phyloP scores from a whole-genome alignment of 2,329 filamentous ascomycete genomes.

The Cytospora leucostoma region DNA sequence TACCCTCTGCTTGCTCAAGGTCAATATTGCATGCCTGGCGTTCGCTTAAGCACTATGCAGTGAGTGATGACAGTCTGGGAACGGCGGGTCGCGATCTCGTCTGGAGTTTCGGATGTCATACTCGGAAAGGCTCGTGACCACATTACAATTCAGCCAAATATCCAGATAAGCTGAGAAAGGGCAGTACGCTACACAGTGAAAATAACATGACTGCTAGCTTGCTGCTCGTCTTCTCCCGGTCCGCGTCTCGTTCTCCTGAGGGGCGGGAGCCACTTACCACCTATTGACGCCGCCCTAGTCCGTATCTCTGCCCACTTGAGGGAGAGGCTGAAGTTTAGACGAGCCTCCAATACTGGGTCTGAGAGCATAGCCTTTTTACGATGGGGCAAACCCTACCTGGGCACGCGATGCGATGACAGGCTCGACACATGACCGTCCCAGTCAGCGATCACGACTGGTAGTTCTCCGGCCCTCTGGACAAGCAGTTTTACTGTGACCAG shows the following conservation, averaged over 20 bases:
- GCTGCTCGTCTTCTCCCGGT: slow-evolving; percentile 11
- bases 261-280: neutral
- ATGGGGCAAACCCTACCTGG: slow-evolving; percentile 6
- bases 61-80: neutral
- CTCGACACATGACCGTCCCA: neutral
- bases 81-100: neutral
- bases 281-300: neutral
- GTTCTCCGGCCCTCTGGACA: neutral
- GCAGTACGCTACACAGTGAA: slow-evolving; percentile 14
- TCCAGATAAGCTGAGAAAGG: neutral
- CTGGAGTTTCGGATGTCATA: neutral
- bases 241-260: slow-evolving; percentile 23
- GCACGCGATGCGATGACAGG: neutral
- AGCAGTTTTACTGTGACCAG: neutral
- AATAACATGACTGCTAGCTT: slow-evolving; percentile 9
- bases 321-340: slow-evolving; percentile 19
- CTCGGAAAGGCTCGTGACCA: neutral
- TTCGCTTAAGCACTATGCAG: neutral
- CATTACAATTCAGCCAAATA: neutral
- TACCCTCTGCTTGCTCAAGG: neutral
- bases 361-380: slow-evolving; percentile 17
- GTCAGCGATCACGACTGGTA: neutral
- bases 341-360: slow-evolving; percentile 13
- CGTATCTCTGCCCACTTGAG: slow-evolving; percentile 13
- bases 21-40: neutral